Percentiles rank a stretch among this genome's conserved stretches.
Evolutionary conservation across 306 rosid genomes (phyloP).

Genomic region (Luffa acutangula): DNA sequence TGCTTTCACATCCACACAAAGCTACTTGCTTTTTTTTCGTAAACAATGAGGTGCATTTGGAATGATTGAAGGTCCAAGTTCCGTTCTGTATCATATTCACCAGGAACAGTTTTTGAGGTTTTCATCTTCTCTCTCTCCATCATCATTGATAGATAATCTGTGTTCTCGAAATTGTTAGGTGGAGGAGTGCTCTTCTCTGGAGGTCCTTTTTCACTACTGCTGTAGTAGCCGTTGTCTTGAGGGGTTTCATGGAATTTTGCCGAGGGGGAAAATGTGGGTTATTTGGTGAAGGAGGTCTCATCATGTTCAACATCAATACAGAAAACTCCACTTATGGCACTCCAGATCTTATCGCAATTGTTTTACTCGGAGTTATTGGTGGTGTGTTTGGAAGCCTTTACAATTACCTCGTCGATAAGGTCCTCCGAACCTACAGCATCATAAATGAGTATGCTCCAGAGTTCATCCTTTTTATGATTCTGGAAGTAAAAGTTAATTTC

Average conservation of each 20-base stretch:
- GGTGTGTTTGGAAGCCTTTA: conserved; percentile 71
- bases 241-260: conserved; percentile 42
- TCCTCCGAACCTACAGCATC: conserved; percentile 62
- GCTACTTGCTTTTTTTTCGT: background rate
- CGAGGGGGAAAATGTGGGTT: conserved; percentile 52
- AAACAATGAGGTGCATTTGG: background rate
- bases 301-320: conserved; percentile 55
- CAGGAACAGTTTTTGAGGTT: background rate
- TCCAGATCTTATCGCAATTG: conserved; percentile 47
- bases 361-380: conserved; percentile 54
- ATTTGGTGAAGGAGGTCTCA: conserved; percentile 77
- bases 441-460: conserved; percentile 62
- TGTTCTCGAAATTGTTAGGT: conserved; percentile 28
- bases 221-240: conserved; percentile 65
- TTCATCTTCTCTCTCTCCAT: conserved; percentile 3
- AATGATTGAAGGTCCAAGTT: background rate
- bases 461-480: background rate
- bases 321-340: conserved; percentile 27
- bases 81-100: background rate
- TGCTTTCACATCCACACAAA: background rate
- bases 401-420: conserved; percentile 66
- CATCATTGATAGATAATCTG: background rate
- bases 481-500: background rate
- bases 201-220: conserved; percentile 72
- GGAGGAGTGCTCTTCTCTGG: conserved; percentile 93